These are phyloP conservation scores for Monascus purpureus DNA, from an alignment of 495 filamentous ascomycete species.

Conservation along the genomic window DNA sequence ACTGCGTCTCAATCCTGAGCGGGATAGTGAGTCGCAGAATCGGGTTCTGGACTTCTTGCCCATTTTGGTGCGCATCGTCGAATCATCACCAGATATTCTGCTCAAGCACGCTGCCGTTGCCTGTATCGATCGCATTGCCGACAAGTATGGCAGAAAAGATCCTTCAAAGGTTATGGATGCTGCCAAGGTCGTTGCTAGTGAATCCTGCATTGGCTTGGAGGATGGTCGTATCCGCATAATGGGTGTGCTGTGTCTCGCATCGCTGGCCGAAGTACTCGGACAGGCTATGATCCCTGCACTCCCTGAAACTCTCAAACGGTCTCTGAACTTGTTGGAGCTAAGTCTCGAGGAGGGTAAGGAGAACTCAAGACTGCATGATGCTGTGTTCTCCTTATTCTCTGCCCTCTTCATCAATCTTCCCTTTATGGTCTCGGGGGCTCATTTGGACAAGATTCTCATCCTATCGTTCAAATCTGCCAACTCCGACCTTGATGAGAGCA, in stretches of 20 bases:
- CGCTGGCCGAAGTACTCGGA: constrained; percentile 73
- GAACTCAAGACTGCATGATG: constrained; percentile 58
- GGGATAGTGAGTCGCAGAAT: constrained; percentile 48
- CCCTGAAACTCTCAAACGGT: constrained; percentile 55
- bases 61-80: constrained; percentile 57
- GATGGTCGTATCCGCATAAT: constrained; percentile 62
- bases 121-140: constrained; percentile 80
- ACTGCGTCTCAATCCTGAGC: constrained; percentile 51
- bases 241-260: constrained; percentile 77
- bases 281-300: constrained; percentile 73
- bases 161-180: constrained; percentile 47
- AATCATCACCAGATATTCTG: constrained; percentile 50
- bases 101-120: constrained; percentile 70
- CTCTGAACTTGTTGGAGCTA: constrained; percentile 50
- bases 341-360: constrained; percentile 40
- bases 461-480: constrained; percentile 58
- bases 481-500: constrained; percentile 34
- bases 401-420: constrained; percentile 69
- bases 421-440: constrained; percentile 64
- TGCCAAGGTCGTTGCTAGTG: constrained; percentile 60
- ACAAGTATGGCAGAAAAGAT: constrained; percentile 85
- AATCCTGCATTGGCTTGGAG: constrained; percentile 56
- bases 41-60: constrained; percentile 67
- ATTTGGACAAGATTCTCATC: constrained; percentile 53
- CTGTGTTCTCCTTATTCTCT: constrained; percentile 62